Evolutionary conservation across 306 rosid genomes (phyloP), one percentile per base, ranked within the genome.

Genomic region (Quercus glauca): DNA sequence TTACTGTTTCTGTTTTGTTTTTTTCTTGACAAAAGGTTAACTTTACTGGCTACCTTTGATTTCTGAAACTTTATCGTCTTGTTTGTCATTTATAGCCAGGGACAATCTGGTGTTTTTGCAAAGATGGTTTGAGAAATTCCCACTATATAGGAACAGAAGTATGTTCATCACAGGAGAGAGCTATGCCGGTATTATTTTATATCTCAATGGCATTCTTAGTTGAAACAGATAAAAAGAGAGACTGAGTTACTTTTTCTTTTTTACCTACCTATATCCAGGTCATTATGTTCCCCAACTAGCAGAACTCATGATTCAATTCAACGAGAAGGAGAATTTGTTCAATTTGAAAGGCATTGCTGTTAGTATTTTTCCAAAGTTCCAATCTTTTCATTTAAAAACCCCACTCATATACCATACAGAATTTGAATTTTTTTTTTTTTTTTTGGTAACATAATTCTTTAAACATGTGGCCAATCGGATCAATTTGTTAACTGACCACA

Each of bases 241-340:
- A 51, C 20, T 37, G 5, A 61, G 20, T 15, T 3, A 5, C n/a
- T 23, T 15, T 55, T 35, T 19, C 4, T n/a, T 72, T 18, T 4
- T 18, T 18, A 37, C n/a, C 28, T 19, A 2, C 55, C 51, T 64
- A 18, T 18, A 25, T 33, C 56, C 56, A 86, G 90, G 90, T 4
- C 90, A 86, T 67, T 89, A 86, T 67, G 85, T 89, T 75, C 92
- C 92, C 41, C 92, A 89, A 80, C 86, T 89, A 53, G 90, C 89
- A 43, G 89, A 89, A 21, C 90, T 84, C 76, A 86, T 89, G 81
- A 79, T 89, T 53, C 83, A 84, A 78, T 79, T 67, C 28, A 83
- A 81, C 79, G 25, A 56, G 53, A 78, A 83, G 76, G 73, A 71
- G 45, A 73, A 85, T 20, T 70, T 74, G 5, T 88, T 88, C 86